A percentile compares a stretch with the other conserved stretches of the same genome.
Conservation (phyloP, 352 stramenopile species). For the Globisporangium splendens region DNA sequence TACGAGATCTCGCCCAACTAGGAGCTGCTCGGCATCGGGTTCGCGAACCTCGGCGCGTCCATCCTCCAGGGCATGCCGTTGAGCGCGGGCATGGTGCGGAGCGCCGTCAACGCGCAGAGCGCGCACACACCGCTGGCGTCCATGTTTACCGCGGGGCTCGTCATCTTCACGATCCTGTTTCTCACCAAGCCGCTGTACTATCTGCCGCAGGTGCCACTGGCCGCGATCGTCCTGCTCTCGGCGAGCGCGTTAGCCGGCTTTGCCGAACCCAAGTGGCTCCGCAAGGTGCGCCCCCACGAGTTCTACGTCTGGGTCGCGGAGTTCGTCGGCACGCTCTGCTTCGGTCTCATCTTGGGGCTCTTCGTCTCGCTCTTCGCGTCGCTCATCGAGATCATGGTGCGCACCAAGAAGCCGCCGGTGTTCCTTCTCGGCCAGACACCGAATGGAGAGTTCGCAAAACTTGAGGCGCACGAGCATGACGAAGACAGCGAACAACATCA, state of each 20-base stretch:
- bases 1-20: slow-evolving; percentile 83
- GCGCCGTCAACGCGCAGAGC: slow-evolving; percentile 89
- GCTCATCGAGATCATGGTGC: slow-evolving; percentile 59
- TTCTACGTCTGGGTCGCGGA: slow-evolving; percentile 60
- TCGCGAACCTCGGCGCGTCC: slow-evolving; percentile 84
- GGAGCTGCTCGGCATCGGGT: slow-evolving; percentile 90
- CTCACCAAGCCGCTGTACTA: slow-evolving; percentile 88
- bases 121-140: slow-evolving; percentile 85
- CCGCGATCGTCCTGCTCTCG: slow-evolving; percentile 88
- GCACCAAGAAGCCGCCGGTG: slow-evolving; percentile 51
- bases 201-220: slow-evolving; percentile 83
- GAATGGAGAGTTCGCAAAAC: slow-evolving; percentile 32
- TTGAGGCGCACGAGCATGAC: slow-evolving; percentile 18
- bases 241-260: slow-evolving; percentile 87
- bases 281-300: slow-evolving; percentile 44
- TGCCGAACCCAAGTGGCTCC: slow-evolving; percentile 84
- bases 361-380: slow-evolving; percentile 54
- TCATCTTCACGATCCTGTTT: slow-evolving; percentile 88
- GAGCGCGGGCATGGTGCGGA: slow-evolving; percentile 87
- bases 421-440: slow-evolving; percentile 34
- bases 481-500: background rate
- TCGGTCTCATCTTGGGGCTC: slow-evolving; percentile 47
- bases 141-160: slow-evolving; percentile 85
- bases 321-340: slow-evolving; percentile 43
- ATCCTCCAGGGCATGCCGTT: slow-evolving; percentile 91